phyloP scores from a whole-genome alignment of 202 grass and related monocot genomes.

The Panicum virgatum region DNA sequence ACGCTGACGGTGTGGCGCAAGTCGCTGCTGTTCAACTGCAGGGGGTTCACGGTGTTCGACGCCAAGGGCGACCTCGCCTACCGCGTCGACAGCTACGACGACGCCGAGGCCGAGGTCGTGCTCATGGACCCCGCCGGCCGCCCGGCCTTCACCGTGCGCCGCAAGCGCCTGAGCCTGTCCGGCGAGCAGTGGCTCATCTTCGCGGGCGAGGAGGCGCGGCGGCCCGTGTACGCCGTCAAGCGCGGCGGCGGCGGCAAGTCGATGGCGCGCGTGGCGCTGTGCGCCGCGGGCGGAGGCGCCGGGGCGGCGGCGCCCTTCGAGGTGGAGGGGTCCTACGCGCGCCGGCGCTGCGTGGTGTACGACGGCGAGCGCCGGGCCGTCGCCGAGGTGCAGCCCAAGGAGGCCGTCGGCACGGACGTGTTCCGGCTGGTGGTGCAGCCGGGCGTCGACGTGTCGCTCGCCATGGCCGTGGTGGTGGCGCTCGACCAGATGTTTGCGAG shows the following conservation, averaged over 20 bases:
- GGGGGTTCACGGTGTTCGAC: constrained; percentile 91
- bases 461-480: constrained; percentile 80
- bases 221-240: constrained; percentile 56
- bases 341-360: constrained; percentile 75
- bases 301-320: constrained; percentile 35
- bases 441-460: constrained; percentile 58
- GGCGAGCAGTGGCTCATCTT: constrained; percentile 80
- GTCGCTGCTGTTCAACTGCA: constrained; percentile 89
- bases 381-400: constrained; percentile 72
- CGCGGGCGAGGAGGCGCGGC: constrained; percentile 48
- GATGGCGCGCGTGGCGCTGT: constrained; percentile 56
- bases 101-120: constrained; percentile 61
- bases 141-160: constrained; percentile 65
- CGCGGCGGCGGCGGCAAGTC: constrained; percentile 50
- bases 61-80: constrained; percentile 69
- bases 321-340: constrained; percentile 78
- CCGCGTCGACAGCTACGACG: constrained; percentile 91
- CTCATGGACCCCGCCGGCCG: constrained; percentile 78
- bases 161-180: constrained; percentile 73
- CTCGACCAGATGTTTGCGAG: constrained; percentile 80
- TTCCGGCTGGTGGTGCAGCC: constrained; percentile 83
- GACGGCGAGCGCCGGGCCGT: constrained; percentile 51
- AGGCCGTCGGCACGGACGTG: constrained; percentile 73
- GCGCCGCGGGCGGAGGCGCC: neutral
- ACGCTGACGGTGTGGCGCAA: constrained; percentile 90